Conservation (phyloP, 1,139 yeast species). For the Magnusiomyces suaveolens region DNA sequence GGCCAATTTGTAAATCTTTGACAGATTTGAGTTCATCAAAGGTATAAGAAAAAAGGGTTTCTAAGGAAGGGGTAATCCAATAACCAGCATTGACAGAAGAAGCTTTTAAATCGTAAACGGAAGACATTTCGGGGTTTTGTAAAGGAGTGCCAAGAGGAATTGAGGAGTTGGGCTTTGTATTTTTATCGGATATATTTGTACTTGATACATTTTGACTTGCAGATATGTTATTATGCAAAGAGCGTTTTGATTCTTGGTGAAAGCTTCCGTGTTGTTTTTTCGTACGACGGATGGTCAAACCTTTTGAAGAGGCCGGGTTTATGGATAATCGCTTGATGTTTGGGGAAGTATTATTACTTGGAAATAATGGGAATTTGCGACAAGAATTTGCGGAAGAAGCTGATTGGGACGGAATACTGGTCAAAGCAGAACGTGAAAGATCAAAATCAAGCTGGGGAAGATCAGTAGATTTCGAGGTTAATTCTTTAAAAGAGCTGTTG, state of each 20-base stretch:
- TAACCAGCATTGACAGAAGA: slow-evolving; percentile 42
- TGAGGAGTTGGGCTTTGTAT: slow-evolving; percentile 1
- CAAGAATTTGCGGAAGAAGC: too few relatives aligned
- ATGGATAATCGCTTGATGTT: too few relatives aligned
- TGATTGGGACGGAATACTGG: too few relatives aligned
- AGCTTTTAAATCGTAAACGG: slow-evolving; percentile 19
- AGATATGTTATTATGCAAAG: not conserved
- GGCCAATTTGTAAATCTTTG: slow-evolving; percentile 64
- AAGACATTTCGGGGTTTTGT: slow-evolving; percentile 4
- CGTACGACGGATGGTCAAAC: too few relatives aligned
- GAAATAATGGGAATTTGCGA: too few relatives aligned
- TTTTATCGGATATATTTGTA: not conserved
- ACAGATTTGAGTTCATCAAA: slow-evolving; percentile 47
- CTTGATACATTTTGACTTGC: not conserved
- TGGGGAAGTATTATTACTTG: too few relatives aligned
- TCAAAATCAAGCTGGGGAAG: too few relatives aligned
- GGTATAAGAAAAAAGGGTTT: slow-evolving; percentile 42
- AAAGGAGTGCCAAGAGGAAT: not conserved
- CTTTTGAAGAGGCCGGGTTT: too few relatives aligned
- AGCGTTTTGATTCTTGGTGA: not conserved
- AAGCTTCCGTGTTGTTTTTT: too few relatives aligned
- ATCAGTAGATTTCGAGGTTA: too few relatives aligned
- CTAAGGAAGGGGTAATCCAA: slow-evolving; percentile 71
- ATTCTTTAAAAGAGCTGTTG: too few relatives aligned
- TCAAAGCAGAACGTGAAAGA: too few relatives aligned